These are phyloP conservation scores for Podaxis sp. DNA, from an alignment of 768 basidiomycete genomes.

Conservation along the genomic window DNA sequence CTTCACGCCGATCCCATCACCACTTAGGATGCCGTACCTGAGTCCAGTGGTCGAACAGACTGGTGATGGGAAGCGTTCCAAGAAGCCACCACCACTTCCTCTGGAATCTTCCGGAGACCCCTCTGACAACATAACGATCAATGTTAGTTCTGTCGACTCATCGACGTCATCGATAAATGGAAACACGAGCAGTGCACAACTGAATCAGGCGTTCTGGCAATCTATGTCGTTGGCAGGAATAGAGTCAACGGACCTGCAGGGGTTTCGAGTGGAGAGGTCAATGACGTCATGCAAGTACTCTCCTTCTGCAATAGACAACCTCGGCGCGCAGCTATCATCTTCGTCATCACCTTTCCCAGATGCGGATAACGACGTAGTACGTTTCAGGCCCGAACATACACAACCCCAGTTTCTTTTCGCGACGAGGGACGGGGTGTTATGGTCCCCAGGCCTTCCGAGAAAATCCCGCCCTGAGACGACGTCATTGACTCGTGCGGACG, in stretches of 20 bases:
- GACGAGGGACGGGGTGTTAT: constrained; percentile 37
- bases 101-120: constrained; percentile 16
- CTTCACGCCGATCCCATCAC: constrained; percentile 25
- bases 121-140: not conserved
- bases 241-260: constrained; percentile 1
- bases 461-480: constrained; percentile 3
- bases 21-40: constrained; percentile 28
- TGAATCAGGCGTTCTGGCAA: constrained; percentile 46
- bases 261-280: constrained; percentile 8
- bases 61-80: constrained; percentile 13
- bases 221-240: constrained; percentile 34
- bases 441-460: constrained; percentile 37
- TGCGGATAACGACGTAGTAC: not conserved
- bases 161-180: not conserved
- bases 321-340: not conserved
- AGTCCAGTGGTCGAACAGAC: constrained; percentile 24
- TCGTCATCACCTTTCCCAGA: not conserved
- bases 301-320: constrained; percentile 17
- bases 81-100: constrained; percentile 33
- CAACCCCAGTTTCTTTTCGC: constrained; percentile 39
- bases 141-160: not conserved
- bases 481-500: not conserved
- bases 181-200: constrained; percentile 13
- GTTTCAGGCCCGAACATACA: constrained; percentile 7
- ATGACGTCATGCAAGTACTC: constrained; percentile 32